Conservation (phyloP, 257 asterid genomes). For the Vinca minor region DNA sequence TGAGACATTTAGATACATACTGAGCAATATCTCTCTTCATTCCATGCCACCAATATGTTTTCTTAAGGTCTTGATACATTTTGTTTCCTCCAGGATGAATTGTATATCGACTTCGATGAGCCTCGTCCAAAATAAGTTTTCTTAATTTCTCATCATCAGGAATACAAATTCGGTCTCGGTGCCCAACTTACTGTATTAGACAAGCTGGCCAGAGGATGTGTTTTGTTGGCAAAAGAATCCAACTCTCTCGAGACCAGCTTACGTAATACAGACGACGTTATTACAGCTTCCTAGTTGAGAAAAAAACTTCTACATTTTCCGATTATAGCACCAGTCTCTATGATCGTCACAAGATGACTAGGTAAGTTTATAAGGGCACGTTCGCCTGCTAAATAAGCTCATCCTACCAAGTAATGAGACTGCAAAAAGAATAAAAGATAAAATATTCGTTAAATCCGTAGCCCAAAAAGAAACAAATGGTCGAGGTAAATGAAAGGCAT, state of each 20-base stretch:
- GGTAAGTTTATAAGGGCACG: conserved; percentile 2
- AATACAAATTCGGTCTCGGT: no score
- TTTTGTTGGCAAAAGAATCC: conserved; percentile 17
- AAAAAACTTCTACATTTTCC: conserved; percentile 14
- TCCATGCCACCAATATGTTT: no score
- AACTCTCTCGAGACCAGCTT: conserved; percentile 19
- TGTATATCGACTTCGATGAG: no score
- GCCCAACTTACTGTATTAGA: not conserved
- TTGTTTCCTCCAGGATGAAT: no score
- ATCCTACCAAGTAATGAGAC: conserved; percentile 69
- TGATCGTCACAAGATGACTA: conserved; percentile 2
- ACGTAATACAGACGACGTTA: conserved; percentile 16
- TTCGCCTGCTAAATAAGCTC: conserved; percentile 25
- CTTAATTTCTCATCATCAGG: no score
- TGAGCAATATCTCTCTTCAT: no score
- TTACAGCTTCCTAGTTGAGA: conserved; percentile 25
- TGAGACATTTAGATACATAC: no score
- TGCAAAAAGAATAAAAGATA: conserved; percentile 8
- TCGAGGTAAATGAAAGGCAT: not conserved
- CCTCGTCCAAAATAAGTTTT: no score
- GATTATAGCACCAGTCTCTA: not conserved
- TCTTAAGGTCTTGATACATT: no score
- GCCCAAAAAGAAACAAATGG: not conserved
- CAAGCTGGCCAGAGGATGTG: conserved; percentile 1
- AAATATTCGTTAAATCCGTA: not conserved